These are phyloP conservation scores for Trichoderma sp. DNA, from an alignment of 2,329 filamentous ascomycete species.

Conservation along the genomic window DNA sequence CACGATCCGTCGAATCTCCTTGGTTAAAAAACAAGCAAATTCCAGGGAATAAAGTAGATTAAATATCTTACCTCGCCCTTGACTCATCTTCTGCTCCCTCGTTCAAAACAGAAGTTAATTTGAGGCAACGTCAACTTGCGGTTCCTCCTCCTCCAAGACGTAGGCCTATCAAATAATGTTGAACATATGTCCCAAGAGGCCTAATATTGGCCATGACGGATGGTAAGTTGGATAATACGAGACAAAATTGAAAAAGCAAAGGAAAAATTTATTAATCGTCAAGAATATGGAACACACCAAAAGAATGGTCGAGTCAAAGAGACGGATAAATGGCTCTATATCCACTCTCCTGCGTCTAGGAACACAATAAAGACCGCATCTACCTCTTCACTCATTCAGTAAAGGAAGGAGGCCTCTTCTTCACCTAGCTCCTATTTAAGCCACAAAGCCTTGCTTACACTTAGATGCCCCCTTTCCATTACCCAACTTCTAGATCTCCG, in stretches of 20 bases:
- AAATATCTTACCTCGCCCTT: too few relatives aligned
- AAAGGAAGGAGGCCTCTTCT: background rate
- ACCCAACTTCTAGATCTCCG: background rate
- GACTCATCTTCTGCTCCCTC: background rate
- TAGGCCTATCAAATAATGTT: background rate
- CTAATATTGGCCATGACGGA: too few relatives aligned
- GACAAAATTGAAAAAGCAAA: background rate
- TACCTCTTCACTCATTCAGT: background rate
- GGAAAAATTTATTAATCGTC: background rate
- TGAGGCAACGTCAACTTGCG: background rate
- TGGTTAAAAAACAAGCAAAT: background rate
- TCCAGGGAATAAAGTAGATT: background rate
- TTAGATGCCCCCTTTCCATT: background rate
- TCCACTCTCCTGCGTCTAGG: background rate
- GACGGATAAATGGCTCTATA: background rate
- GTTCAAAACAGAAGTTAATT: background rate
- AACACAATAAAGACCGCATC: background rate
- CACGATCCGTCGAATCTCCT: background rate
- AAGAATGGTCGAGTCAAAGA: fast-evolving
- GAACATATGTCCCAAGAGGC: too few relatives aligned
- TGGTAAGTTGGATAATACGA: too few relatives aligned
- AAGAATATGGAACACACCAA: background rate
- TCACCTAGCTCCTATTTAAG: background rate
- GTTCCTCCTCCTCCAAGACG: background rate
- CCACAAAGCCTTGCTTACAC: background rate